phyloP scores from a whole-genome alignment of 2,329 filamentous ascomycete genomes.

The Trichoderma sp. region DNA sequence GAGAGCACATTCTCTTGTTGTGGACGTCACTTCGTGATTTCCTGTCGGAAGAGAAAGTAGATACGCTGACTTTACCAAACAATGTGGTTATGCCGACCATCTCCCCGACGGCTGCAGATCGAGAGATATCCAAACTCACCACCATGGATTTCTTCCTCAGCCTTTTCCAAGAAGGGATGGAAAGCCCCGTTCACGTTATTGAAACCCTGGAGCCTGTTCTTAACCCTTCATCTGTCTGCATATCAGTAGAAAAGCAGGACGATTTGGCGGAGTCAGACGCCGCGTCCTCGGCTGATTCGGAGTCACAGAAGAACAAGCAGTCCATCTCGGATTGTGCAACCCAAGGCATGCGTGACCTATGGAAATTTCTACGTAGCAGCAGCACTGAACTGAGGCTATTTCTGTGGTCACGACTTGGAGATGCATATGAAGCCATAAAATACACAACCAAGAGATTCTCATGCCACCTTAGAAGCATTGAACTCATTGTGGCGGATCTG shows the following conservation, averaged over 20 bases:
- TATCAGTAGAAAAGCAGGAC: constrained; percentile 25
- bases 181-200: constrained; percentile 80
- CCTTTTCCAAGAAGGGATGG: constrained; percentile 79
- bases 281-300: constrained; percentile 15
- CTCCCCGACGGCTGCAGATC: constrained; percentile 77
- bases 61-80: constrained; percentile 67
- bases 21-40: constrained; percentile 59
- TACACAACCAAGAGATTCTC: constrained; percentile 87
- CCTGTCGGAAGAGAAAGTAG: constrained; percentile 40
- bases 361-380: constrained; percentile 78
- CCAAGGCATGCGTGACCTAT: constrained; percentile 69
- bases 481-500: constrained; percentile 68
- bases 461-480: constrained; percentile 81
- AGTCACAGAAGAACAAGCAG: constrained; percentile 21
- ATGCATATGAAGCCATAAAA: constrained; percentile 81
- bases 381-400: constrained; percentile 81
- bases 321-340: constrained; percentile 53
- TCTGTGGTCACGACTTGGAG: constrained; percentile 85
- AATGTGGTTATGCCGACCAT: constrained; percentile 87
- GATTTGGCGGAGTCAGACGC: constrained; percentile 22
- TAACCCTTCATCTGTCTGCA: constrained; percentile 63
- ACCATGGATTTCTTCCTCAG: constrained; percentile 96
- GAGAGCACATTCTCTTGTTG: constrained; percentile 57
- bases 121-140: constrained; percentile 86
- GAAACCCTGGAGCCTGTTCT: constrained; percentile 90